Base-by-base conservation (phyloP, 2,329 filamentous ascomycete species). In the Penicillium paneum region DNA sequence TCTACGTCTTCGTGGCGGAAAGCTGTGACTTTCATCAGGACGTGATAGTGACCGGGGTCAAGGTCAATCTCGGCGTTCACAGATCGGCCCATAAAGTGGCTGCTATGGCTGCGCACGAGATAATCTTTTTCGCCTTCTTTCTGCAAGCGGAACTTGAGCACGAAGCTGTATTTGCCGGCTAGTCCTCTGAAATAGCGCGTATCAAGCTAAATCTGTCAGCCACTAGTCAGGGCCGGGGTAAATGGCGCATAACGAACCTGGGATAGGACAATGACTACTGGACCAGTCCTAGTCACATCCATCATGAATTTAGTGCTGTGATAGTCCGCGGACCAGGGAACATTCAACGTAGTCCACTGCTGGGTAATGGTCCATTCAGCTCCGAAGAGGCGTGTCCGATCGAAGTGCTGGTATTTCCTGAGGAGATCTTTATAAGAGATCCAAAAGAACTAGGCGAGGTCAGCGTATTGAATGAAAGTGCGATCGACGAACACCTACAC, bases 11-110 rank as follows among this genome's bases (percentile, higher is more conserved):
- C 65, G 10, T 74, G 65, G n/a, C 87, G 82, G 17, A 80, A 81
- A 1, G 88, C 88, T 8, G 86, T 85, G 54, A 94, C 81, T 67
- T 89, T 91, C 70, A 93, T 81, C 21, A 90, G 79, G 5, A 95
- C 83, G 7, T 83, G 84, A 71, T 95, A 95, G 40, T 82, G 84
- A 11, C 90, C 90, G 0, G 87, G 81, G 19, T 89, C 84, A 26
- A 95, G 82, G 34, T 86, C 79, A 8, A 94, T 79, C 69, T 94
- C 90, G 1, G 89, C 85, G 47, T 87, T 91, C 36, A 91, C 86
- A 1, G 87, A 89, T 7, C 90, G 85, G 21, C 79, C 84, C 82
- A 91, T 89, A 70, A 77, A 78, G 56, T 82, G 81, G 32, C 77
- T 80, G 8, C 73, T 78, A 44, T 81, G 79, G 60, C 79, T 83